Conservation (phyloP, 495 filamentous ascomycete genomes). For the Cladorrhinum samala region DNA sequence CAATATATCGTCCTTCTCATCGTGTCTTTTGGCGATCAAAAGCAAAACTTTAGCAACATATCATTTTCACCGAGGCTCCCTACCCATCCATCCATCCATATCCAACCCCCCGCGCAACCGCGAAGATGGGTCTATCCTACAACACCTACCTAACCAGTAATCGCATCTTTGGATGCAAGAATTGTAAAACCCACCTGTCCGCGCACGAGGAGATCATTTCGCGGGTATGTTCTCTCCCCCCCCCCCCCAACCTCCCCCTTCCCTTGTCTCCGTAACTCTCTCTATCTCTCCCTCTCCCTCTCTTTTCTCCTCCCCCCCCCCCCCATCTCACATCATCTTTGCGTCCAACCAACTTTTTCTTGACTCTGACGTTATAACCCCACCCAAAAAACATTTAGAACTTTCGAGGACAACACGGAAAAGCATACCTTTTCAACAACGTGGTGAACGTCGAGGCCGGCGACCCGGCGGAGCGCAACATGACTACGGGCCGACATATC, state of each 20-base stretch:
- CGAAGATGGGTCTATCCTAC: slow-evolving; percentile 85
- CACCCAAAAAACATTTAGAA: slow-evolving; percentile 57
- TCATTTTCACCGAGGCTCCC: too few relatives aligned
- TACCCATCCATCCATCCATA: too few relatives aligned
- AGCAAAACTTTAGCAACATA: too few relatives aligned
- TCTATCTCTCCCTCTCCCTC: slow-evolving; percentile 1
- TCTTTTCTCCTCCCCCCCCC: neutral
- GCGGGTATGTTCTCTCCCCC: slow-evolving; percentile 52
- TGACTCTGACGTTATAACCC: slow-evolving; percentile 1
- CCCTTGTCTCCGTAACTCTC: slow-evolving; percentile 3
- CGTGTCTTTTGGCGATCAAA: too few relatives aligned
- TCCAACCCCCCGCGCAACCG: neutral
- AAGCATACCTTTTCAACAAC: slow-evolving; percentile 91
- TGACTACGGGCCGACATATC: slow-evolving; percentile 95
- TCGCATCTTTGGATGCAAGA: slow-evolving; percentile 93
- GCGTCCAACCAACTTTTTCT: neutral
- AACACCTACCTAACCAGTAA: slow-evolving; percentile 88
- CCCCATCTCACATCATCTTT: neutral
- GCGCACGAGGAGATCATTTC: slow-evolving; percentile 96
- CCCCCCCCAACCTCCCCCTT: neutral
- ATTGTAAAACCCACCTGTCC: slow-evolving; percentile 90
- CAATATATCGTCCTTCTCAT: too few relatives aligned
- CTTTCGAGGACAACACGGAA: slow-evolving; percentile 97
- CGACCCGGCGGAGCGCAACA: slow-evolving; percentile 85
- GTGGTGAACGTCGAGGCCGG: slow-evolving; percentile 84